These are phyloP conservation scores for Wickerhamomyces kurtzmanii DNA, from an alignment of 805 yeast species.

Conservation along the genomic window DNA sequence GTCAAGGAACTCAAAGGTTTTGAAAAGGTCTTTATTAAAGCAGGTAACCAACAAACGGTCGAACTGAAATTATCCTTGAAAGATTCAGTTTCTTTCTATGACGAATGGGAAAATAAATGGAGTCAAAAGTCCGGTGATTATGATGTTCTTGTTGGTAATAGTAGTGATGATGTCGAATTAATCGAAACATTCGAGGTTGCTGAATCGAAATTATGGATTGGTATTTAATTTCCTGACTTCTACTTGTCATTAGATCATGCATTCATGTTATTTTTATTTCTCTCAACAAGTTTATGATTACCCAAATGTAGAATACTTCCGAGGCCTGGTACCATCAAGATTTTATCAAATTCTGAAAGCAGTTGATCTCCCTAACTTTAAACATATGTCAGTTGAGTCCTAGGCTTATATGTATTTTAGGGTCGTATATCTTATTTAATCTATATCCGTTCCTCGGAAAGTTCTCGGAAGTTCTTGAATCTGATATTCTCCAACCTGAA, in stretches of 20 bases:
- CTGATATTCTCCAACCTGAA: too few species aligned
- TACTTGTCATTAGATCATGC: not conserved
- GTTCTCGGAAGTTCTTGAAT: too few species aligned
- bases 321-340: too few species aligned
- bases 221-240: conserved; percentile 3
- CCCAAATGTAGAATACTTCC: too few species aligned
- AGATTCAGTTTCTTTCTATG: conserved; percentile 45
- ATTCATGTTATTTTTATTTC: too few species aligned
- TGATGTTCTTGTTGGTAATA: conserved; percentile 34
- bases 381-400: too few species aligned
- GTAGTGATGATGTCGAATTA: conserved; percentile 18
- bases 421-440: too few species aligned
- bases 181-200: conserved; percentile 13
- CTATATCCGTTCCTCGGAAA: too few species aligned
- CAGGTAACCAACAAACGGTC: conserved; percentile 33
- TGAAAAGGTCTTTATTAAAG: conserved; percentile 33
- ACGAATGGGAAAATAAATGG: conserved; percentile 40
- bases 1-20: conserved; percentile 52
- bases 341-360: too few species aligned
- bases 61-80: conserved; percentile 28
- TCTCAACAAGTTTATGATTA: too few species aligned
- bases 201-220: conserved; percentile 15
- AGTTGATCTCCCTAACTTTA: too few species aligned
- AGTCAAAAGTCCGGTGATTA: conserved; percentile 40
- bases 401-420: too few species aligned